Conservation (phyloP, 1,139 yeast species). For the Saccharomycopsis hybrid region DNA sequence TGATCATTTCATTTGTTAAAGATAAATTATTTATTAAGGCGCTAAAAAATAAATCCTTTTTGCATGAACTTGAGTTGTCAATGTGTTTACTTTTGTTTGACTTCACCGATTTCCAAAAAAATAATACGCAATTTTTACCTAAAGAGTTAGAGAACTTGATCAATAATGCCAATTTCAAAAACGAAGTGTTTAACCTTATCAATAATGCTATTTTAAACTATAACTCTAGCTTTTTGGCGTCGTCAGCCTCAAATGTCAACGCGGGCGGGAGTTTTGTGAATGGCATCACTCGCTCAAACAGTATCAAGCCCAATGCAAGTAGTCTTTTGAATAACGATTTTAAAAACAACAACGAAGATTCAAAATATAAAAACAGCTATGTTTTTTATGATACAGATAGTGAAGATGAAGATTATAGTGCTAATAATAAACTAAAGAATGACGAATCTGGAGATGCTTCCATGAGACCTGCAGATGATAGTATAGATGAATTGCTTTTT, state of each 20-base stretch:
- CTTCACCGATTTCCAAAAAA: slow-evolving; percentile 23
- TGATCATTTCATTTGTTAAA: slow-evolving; percentile 55
- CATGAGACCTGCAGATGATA: background rate
- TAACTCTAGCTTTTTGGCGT: slow-evolving; percentile 24
- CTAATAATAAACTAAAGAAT: background rate
- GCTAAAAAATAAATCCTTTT: slow-evolving; percentile 40
- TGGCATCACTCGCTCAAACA: no score
- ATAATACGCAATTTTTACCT: slow-evolving; percentile 36
- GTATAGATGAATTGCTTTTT: background rate
- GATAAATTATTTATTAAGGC: slow-evolving; percentile 56
- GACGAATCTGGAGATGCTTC: background rate
- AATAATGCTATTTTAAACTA: slow-evolving; percentile 22
- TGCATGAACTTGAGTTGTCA: slow-evolving; percentile 61
- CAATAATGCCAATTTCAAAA: slow-evolving; percentile 38
- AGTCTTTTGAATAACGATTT: slow-evolving; percentile 6
- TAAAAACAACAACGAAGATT: slow-evolving; percentile 3
- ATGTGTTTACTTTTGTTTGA: slow-evolving; percentile 62
- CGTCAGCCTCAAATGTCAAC: slow-evolving; percentile 18
- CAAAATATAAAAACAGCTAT: slow-evolving; percentile 3
- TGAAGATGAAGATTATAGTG: background rate
- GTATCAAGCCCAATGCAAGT: background rate
- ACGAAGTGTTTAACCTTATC: slow-evolving; percentile 27
- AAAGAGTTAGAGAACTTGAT: slow-evolving; percentile 54
- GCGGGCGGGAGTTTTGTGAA: no score
- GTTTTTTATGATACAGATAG: slow-evolving; percentile 16